Evolutionary conservation across 768 basidiomycete genomes (phyloP).

Genomic region (Rhizopogon sp.): DNA sequence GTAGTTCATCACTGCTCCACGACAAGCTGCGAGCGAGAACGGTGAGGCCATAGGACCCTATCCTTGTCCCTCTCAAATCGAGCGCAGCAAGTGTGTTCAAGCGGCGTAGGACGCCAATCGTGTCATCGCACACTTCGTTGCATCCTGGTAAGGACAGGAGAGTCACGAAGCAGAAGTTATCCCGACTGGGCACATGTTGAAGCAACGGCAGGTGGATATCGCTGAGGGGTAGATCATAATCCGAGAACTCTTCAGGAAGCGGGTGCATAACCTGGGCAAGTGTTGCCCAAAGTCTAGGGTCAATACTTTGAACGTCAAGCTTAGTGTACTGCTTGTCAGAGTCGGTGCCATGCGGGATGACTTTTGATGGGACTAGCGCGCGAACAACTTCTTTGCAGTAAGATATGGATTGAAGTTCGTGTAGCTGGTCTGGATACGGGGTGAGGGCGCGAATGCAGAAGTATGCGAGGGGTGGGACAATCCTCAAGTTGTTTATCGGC

Average conservation of each 20-base stretch:
- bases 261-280: conserved; percentile 54
- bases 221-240: conserved; percentile 44
- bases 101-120: conserved; percentile 41
- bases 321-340: conserved; percentile 3
- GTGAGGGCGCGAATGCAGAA: conserved; percentile 46
- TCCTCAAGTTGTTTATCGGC: background rate
- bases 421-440: conserved; percentile 39
- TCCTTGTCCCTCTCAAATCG: conserved; percentile 51
- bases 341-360: background rate
- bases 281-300: conserved; percentile 60
- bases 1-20: conserved; percentile 23
- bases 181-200: conserved; percentile 49
- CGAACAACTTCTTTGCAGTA: conserved; percentile 36
- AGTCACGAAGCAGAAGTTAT: conserved; percentile 60
- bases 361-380: conserved; percentile 33
- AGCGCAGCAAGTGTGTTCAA: conserved; percentile 57
- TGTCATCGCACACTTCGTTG: conserved; percentile 51
- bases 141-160: conserved; percentile 56
- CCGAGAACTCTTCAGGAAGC: conserved; percentile 36
- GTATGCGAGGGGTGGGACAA: conserved; percentile 47
- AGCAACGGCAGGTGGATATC: conserved; percentile 52
- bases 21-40: conserved; percentile 46
- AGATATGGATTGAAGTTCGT: conserved; percentile 33
- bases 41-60: conserved; percentile 51
- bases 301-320: conserved; percentile 24